phyloP scores from a whole-genome alignment of 257 asterid species.

The Capsicum rhomboideum region DNA sequence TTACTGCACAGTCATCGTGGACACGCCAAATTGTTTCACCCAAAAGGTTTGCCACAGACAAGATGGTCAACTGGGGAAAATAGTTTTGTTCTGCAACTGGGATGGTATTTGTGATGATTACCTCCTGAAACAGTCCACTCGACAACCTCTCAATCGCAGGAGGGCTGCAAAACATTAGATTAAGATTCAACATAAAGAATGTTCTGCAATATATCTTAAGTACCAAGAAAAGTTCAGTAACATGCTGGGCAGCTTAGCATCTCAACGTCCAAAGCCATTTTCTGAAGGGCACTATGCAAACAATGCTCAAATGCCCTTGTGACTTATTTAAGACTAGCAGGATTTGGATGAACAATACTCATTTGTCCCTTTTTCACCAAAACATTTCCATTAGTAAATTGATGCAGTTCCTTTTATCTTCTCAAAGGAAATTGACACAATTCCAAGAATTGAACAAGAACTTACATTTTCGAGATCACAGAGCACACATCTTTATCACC shows the following conservation, averaged over 20 bases:
- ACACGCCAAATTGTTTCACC: slow-evolving; percentile 96
- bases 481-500: not conserved
- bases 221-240: not conserved
- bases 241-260: not conserved
- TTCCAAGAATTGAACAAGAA: not conserved
- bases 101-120: slow-evolving; percentile 83
- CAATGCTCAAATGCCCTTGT: not conserved
- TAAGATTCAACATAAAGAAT: slow-evolving; percentile 2
- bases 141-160: slow-evolving; percentile 92
- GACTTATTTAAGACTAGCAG: not conserved
- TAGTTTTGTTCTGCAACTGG: slow-evolving; percentile 82
- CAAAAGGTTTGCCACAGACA: slow-evolving; percentile 84
- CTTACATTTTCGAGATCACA: not conserved
- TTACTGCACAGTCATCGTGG: slow-evolving; percentile 86
- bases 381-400: not conserved
- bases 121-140: slow-evolving; percentile 92
- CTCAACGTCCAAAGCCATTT: not conserved
- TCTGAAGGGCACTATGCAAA: not conserved
- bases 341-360: not conserved
- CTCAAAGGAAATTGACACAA: not conserved
- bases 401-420: not conserved
- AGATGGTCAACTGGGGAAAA: slow-evolving; percentile 82
- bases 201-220: not conserved
- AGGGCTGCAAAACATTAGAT: slow-evolving; percentile 52
- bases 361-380: not conserved